Base-by-base conservation (phyloP, 2,329 filamentous ascomycete genomes). In the Stylonectria norvegica region DNA sequence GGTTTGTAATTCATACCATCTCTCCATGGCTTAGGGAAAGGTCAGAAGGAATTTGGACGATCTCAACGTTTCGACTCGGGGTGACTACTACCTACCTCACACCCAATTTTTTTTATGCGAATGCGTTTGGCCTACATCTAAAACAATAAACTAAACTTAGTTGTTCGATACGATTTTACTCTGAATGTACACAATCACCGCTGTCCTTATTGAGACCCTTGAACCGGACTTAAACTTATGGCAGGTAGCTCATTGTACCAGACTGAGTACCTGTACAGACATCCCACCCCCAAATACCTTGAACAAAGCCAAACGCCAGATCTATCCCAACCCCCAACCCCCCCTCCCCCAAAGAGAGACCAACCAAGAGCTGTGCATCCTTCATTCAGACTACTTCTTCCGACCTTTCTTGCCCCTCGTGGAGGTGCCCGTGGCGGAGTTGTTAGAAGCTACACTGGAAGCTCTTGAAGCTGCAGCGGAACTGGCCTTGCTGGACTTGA, bases 401-500 rank as follows among this genome's bases (percentile, higher is more conserved):
- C 56, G 61, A 29, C 52, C 59, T 53, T 66, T 67, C 56, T 66
- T 68, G 19, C 57, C 50, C 50, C 80, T 81, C 58, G 78, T 75
- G 59, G 75, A 78, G 36, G 70, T 68, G 57, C 61, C 61, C 56
- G 67, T 45, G 40, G 56, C 53, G 5, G 85, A 85, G 25, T 73
- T 76, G 31, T 78, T 87, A 1, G 90, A 95, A 20, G 79, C 81
- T 18, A 96, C 89, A 62, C 93, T 97, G 5, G 85, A 91, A 12
- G 90, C 90, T 48, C 93, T 79, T 16, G 90, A 96, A 0, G 84
- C 86, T 5, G 83, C 76, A 4, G 84, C 78, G 1, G 89, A 93
- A 41, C 79, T 86, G 35, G 79, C 77, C 64, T 90, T 93, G 67
- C 79, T 86, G 42, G 75, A 81, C 37, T 96, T 96, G 59, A 95